Evolutionary conservation across 768 basidiomycete genomes (phyloP).

Genomic region (Kwoniella sp.): DNA sequence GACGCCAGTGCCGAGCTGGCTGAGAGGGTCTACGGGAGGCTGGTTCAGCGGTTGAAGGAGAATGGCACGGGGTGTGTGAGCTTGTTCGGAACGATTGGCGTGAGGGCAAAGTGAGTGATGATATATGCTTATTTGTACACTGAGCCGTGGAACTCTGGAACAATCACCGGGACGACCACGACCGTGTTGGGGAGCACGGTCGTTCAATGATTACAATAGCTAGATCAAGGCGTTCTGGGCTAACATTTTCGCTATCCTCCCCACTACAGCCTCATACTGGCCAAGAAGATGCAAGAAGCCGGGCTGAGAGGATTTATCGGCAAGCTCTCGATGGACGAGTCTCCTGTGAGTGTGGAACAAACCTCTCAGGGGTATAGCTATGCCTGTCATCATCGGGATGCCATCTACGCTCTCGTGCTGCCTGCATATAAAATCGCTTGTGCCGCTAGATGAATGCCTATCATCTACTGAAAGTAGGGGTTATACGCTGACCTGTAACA

Average conservation of each 20-base stretch:
- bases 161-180: too few species aligned
- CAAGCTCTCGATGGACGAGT: constrained; percentile 87
- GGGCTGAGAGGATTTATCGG: constrained; percentile 83
- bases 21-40: constrained; percentile 66
- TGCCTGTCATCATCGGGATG: background rate
- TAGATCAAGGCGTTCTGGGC: background rate
- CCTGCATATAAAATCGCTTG: too few species aligned
- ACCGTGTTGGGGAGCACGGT: too few species aligned
- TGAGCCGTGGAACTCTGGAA: too few species aligned
- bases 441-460: too few species aligned
- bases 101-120: constrained; percentile 72
- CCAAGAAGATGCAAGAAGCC: constrained; percentile 68
- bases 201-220: too few species aligned
- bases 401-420: too few species aligned
- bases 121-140: too few species aligned
- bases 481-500: background rate
- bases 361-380: too few species aligned
- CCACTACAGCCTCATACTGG: constrained; percentile 69
- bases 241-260: background rate
- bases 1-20: constrained; percentile 69
- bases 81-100: constrained; percentile 81
- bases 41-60: constrained; percentile 69
- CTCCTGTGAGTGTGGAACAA: constrained; percentile 58
- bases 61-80: constrained; percentile 76
- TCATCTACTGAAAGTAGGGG: too few species aligned